Conservation (phyloP, 208 protist species). For the Acanthamoeba divionensis region DNA sequence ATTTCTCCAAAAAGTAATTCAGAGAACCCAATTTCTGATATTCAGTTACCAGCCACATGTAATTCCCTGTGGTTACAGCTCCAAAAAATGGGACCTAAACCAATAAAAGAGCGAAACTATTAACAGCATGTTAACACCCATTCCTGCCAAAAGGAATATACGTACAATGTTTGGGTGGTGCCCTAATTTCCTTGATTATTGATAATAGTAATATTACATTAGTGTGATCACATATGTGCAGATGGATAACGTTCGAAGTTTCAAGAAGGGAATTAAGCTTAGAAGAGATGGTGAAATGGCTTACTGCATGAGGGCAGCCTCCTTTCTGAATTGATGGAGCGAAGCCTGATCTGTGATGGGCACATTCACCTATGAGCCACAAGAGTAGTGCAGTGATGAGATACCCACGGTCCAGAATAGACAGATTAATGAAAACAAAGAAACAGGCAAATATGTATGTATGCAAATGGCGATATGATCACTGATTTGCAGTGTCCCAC, state of each 20-base stretch:
- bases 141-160: no score
- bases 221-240: background rate
- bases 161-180: conserved; percentile 45
- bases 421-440: no score
- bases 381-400: no score
- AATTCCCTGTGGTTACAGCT: background rate
- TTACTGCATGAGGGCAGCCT: conserved; percentile 43
- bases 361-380: background rate
- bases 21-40: conserved; percentile 39
- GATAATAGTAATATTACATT: background rate
- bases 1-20: background rate
- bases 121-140: no score
- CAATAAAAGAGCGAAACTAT: no score
- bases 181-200: background rate
- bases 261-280: background rate
- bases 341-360: background rate
- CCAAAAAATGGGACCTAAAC: conserved; percentile 15
- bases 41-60: conserved; percentile 38
- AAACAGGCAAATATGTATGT: no score
- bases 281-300: background rate
- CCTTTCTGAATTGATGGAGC: conserved; percentile 19
- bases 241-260: background rate
- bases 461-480: no score
- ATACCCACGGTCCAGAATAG: no score
- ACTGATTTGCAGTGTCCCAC: no score